Percentiles rank a stretch among this genome's conserved stretches.
Evolutionary conservation across 2,329 filamentous ascomycete genomes (phyloP).

Genomic region (Fusarium oligoseptatum): DNA sequence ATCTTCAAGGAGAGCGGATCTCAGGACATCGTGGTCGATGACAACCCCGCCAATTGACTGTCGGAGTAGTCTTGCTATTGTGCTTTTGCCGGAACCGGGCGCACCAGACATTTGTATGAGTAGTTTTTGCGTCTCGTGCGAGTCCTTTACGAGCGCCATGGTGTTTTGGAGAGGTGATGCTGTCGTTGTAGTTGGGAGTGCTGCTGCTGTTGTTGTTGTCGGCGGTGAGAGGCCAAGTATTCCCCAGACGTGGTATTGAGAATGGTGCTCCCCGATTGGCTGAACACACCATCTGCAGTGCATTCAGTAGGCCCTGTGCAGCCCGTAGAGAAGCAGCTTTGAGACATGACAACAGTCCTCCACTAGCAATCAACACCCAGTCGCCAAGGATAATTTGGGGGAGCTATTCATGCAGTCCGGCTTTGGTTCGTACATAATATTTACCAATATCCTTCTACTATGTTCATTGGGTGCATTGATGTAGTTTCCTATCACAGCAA

Average conservation of each 20-base stretch:
- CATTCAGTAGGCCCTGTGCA: not conserved
- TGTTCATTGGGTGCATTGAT: not conserved
- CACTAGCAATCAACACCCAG: not conserved
- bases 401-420: not conserved
- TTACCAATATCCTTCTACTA: not conserved
- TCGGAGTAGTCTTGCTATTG: constrained; percentile 48
- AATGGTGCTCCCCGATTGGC: not conserved
- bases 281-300: not conserved
- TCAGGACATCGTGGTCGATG: constrained; percentile 54
- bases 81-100: constrained; percentile 56
- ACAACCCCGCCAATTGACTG: constrained; percentile 47
- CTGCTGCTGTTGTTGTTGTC: not conserved
- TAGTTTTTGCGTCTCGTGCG: not conserved
- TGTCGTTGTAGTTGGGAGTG: not conserved
- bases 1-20: constrained; percentile 49
- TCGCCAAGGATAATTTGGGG: not conserved
- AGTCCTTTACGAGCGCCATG: not conserved
- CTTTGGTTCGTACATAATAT: not conserved
- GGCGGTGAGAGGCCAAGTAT: not conserved
- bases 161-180: not conserved
- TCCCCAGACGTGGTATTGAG: not conserved
- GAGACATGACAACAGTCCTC: not conserved
- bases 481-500: not conserved
- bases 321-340: not conserved
- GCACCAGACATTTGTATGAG: constrained; percentile 54